A percentile compares a stretch with the other conserved stretches of the same genome.
phyloP scores from a whole-genome alignment of 2,329 filamentous ascomycete species.

The Beauveria scarabaeidicola region DNA sequence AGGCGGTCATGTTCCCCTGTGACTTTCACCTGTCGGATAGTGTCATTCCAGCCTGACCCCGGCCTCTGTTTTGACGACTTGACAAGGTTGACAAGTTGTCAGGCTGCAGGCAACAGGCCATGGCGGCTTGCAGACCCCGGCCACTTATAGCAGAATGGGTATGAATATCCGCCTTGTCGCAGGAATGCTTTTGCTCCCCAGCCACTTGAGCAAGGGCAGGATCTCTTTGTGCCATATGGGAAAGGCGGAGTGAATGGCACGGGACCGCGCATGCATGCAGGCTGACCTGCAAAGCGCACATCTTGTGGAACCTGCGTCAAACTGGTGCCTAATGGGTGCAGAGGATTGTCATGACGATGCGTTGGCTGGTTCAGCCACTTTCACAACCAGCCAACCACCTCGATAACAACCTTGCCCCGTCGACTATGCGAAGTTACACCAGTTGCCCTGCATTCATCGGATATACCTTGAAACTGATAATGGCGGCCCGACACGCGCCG shows the following conservation, averaged over 20 bases:
- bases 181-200: background rate
- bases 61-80: background rate
- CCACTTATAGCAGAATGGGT: background rate
- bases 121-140: background rate
- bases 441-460: background rate
- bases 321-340: background rate
- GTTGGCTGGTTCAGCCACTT: slow-evolving; percentile 5
- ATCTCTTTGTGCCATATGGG: background rate
- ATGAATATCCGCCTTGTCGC: background rate
- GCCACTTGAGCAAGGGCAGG: background rate
- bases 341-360: background rate
- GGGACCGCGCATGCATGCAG: slow-evolving; percentile 5
- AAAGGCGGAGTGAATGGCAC: slow-evolving; percentile 2
- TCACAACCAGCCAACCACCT: background rate
- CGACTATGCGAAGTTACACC: background rate
- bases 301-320: slow-evolving; percentile 4
- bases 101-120: background rate
- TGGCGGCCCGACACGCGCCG: background rate
- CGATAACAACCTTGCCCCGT: background rate
- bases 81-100: too few relatives aligned
- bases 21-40: too few relatives aligned
- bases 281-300: slow-evolving; percentile 1
- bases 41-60: background rate
- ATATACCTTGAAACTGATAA: background rate
- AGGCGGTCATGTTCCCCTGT: too few relatives aligned